These are phyloP conservation scores for Ceratobasidium sp. DNA, from an alignment of 1,284 basidiomycete species.

Conservation along the genomic window DNA sequence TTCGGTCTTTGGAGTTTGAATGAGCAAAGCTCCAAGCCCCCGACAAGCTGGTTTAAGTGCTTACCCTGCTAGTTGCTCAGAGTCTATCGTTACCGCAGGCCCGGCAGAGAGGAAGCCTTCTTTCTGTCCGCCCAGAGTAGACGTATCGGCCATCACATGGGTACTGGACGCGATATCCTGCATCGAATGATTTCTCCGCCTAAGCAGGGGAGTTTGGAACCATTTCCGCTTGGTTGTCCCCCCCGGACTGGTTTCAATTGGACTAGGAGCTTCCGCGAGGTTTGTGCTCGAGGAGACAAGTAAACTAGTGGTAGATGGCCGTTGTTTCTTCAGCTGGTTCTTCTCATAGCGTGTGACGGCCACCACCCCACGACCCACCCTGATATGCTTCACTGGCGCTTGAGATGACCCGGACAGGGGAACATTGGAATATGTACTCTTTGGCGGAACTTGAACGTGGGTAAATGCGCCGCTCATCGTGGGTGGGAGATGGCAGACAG, in stretches of 20 bases:
- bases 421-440: no score
- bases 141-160: not conserved
- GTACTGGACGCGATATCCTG: not conserved
- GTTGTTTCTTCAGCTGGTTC: not conserved
- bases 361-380: constrained; percentile 13
- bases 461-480: no score
- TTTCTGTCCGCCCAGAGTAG: no score
- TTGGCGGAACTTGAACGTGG: no score
- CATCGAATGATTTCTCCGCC: constrained; percentile 12
- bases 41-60: not conserved
- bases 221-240: not conserved
- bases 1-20: not conserved
- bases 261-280: not conserved
- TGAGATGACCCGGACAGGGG: no score
- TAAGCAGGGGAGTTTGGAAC: not conserved
- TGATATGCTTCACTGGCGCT: not conserved
- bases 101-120: no score
- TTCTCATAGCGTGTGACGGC: constrained; percentile 4
- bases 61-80: not conserved
- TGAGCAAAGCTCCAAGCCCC: not conserved
- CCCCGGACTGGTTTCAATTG: not conserved
- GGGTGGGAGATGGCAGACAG: not conserved
- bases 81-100: no score
- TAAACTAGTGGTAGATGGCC: not conserved
- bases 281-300: not conserved